Base-by-base conservation (phyloP, 495 filamentous ascomycete genomes). In the Penicillium canescens region DNA sequence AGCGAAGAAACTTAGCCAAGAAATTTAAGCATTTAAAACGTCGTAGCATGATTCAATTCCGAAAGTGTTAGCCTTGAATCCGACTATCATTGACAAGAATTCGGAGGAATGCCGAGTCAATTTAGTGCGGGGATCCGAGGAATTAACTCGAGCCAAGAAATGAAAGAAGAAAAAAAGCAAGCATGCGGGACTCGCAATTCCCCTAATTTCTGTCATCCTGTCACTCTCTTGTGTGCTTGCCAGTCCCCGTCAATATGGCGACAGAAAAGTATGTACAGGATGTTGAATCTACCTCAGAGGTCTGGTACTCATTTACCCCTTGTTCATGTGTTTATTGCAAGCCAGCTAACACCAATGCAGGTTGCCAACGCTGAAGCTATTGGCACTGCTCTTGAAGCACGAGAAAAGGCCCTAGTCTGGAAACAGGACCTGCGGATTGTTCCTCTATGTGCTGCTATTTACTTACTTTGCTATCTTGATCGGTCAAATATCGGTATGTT, bases 401-500 rank as follows among this genome's bases (percentile, higher is more conserved):
- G 60, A 10, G 71, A 73, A 52, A 73, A 59, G 50, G 62, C 63
- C 12, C 57, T 87, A 4, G 49, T 86, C 38, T 74, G 79, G 65
- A 86, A 82, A 57, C 85, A 86, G 50, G 85, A 87, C 65, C 57
- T 79, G 34, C 74, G 76, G 47, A 86, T 87, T 54, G 58, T 87
- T 13, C 84, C 84, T 0, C 63, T 86, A 18, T 74, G 73, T 14
- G 82, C 84, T 12, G 66, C 61, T 12, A 85, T 86, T 45, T 86
- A 86, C 62, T 75, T 87, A 36, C 76, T 88, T 38, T 86, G 82
- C 66, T 87, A 82, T 62, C 67, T 88, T 26, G 85, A 88, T 68
- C 81, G 85, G 6, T 81, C 81, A 16, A 88, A 88, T 65, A 87
- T 88, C 43, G 85, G 84, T 76, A 54, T 56, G 59, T 60, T 12